Evolutionary conservation across 495 filamentous ascomycete genomes (phyloP).

Genomic region (Elasticomyces elasticus): DNA sequence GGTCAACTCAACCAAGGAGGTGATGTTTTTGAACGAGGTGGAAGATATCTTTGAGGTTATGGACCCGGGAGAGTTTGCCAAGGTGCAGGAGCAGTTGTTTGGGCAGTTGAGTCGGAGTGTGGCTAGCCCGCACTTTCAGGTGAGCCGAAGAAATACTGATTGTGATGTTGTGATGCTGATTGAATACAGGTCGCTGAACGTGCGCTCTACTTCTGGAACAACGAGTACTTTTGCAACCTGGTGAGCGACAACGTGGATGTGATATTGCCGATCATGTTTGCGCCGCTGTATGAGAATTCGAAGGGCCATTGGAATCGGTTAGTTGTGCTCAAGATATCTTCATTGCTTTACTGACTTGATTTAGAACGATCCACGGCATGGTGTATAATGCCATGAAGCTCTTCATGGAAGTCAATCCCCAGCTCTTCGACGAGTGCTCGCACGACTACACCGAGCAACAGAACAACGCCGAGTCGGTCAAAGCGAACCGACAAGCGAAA

Average conservation of each 20-base stretch:
- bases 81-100: slow-evolving; percentile 96
- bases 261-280: slow-evolving; percentile 98
- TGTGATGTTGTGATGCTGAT: slow-evolving; percentile 4
- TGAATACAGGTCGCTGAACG: slow-evolving; percentile 73
- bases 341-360: slow-evolving; percentile 1
- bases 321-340: neutral
- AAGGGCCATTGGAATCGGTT: slow-evolving; percentile 99
- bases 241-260: slow-evolving; percentile 98
- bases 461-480: slow-evolving; percentile 69
- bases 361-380: slow-evolving; percentile 97
- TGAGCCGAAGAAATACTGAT: slow-evolving; percentile 30
- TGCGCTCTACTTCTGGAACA: slow-evolving; percentile 99
- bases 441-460: slow-evolving; percentile 97
- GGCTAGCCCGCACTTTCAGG: slow-evolving; percentile 96
- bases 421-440: slow-evolving; percentile 96
- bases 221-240: slow-evolving; percentile 99
- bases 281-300: slow-evolving; percentile 95
- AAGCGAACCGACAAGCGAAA: slow-evolving; percentile 63
- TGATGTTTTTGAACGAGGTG: slow-evolving; percentile 99
- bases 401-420: slow-evolving; percentile 99
- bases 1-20: slow-evolving; percentile 97
- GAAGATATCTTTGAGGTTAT: slow-evolving; percentile 99
- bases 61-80: slow-evolving; percentile 97
- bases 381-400: slow-evolving; percentile 99
- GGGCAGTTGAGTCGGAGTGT: slow-evolving; percentile 96